Percentiles rank a stretch among this genome's conserved stretches.
These are phyloP conservation scores for Tylopilus orsonianus DNA, from an alignment of 1,284 basidiomycete genomes.

Conservation along the genomic window DNA sequence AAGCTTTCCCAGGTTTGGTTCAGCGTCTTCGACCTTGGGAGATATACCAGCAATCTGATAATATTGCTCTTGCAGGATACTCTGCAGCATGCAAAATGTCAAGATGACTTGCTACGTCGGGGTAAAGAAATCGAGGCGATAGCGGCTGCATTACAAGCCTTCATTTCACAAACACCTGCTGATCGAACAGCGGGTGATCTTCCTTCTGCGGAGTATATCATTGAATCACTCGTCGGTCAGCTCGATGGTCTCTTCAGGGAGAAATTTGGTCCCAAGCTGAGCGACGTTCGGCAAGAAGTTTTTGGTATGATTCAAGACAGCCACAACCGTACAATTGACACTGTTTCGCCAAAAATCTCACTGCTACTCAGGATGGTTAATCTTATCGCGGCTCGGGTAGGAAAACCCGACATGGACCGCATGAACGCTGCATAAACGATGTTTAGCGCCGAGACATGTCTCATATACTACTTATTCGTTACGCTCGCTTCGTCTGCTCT, in stretches of 20 bases:
- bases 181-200: constrained; percentile 26
- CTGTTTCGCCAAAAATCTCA: constrained; percentile 41
- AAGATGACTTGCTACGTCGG: constrained; percentile 16
- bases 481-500: not conserved
- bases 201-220: constrained; percentile 42
- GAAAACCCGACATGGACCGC: constrained; percentile 26
- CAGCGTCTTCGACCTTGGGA: not conserved
- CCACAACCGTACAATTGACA: constrained; percentile 38
- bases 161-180: constrained; percentile 35
- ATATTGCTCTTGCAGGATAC: constrained; percentile 15
- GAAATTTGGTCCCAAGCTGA: constrained; percentile 39
- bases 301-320: constrained; percentile 39
- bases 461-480: not conserved
- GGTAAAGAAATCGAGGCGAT: constrained; percentile 40
- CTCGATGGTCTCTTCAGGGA: constrained; percentile 40
- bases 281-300: constrained; percentile 37
- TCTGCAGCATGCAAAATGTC: constrained; percentile 13
- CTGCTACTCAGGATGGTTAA: constrained; percentile 31
- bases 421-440: constrained; percentile 8
- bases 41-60: constrained; percentile 2
- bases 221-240: constrained; percentile 40
- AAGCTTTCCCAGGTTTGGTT: constrained; percentile 32
- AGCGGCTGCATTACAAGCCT: constrained; percentile 40
- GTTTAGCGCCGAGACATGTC: not conserved
- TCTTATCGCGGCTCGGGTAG: constrained; percentile 29